Evolutionary conservation across 768 basidiomycete genomes (phyloP).

Genomic region (Boletus sp.): DNA sequence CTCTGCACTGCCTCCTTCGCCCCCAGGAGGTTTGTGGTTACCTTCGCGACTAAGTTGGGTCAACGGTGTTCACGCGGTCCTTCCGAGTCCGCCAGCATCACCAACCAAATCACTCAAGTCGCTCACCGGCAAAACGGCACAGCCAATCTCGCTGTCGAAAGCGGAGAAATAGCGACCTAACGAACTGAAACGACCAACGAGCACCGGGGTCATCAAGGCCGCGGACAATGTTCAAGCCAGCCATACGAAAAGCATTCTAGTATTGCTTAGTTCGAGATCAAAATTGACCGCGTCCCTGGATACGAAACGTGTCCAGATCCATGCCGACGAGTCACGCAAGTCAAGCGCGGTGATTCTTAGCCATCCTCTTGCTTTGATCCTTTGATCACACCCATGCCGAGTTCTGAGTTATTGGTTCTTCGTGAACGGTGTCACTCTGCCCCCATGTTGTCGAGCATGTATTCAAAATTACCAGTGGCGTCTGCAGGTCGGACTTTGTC

Average conservation of each 20-base stretch:
- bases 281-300: conserved; percentile 21
- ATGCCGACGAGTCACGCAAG: conserved; percentile 14
- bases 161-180: conserved; percentile 3
- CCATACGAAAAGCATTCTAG: conserved; percentile 32
- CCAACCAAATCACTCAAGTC: conserved; percentile 18
- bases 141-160: conserved; percentile 4
- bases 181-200: conserved; percentile 23
- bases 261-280: conserved; percentile 26
- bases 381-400: background rate
- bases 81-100: conserved; percentile 32
- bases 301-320: conserved; percentile 30
- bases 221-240: conserved; percentile 23
- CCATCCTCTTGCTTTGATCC: background rate
- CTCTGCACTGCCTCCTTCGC: conserved; percentile 21
- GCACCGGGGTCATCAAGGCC: conserved; percentile 31
- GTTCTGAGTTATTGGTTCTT: conserved; percentile 20
- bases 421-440: conserved; percentile 33
- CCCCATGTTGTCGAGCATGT: conserved; percentile 18
- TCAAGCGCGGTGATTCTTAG: conserved; percentile 22
- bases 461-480: background rate
- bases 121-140: conserved; percentile 1
- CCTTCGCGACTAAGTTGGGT: conserved; percentile 32
- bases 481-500: conserved; percentile 31
- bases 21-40: conserved; percentile 30
- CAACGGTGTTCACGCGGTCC: conserved; percentile 21